Conservation (phyloP, 164 flowering plant genomes). For the Berberis vulgaris region DNA sequence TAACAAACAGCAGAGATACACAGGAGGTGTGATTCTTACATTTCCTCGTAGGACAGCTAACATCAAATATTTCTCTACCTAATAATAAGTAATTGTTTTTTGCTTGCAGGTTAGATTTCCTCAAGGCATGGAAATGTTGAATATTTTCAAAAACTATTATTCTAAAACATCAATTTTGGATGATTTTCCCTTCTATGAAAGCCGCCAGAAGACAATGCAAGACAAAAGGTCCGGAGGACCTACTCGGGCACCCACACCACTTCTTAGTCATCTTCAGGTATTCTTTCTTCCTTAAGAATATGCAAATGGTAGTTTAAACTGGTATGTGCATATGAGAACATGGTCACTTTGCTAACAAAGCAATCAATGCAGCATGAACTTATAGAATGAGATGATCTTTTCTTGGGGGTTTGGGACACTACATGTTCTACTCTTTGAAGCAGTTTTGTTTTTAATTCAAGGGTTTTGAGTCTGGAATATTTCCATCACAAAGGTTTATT, state of each 20-base stretch:
- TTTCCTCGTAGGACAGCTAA: background rate
- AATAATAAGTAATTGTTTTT: background rate
- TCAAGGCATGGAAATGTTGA: slow-evolving; percentile 69
- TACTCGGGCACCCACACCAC: slow-evolving; percentile 22
- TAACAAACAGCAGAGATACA: slow-evolving; percentile 75
- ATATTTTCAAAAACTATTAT: slow-evolving; percentile 49
- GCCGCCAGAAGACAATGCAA: slow-evolving; percentile 70
- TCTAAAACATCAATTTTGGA: slow-evolving; percentile 69
- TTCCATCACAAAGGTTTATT: too few relatives aligned
- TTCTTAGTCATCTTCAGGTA: slow-evolving; percentile 33
- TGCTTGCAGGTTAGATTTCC: slow-evolving; percentile 17
- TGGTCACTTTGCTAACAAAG: background rate
- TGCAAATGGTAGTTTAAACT: background rate
- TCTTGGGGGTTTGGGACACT: background rate
- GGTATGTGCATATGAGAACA: background rate
- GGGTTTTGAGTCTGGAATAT: too few relatives aligned
- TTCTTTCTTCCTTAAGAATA: background rate
- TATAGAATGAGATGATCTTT: background rate
- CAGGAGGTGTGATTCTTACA: slow-evolving; percentile 40
- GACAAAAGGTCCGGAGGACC: slow-evolving; percentile 52
- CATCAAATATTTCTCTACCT: background rate
- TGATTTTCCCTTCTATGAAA: slow-evolving; percentile 78
- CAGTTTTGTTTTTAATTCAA: background rate
- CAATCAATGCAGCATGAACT: too few relatives aligned
- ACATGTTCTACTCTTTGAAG: background rate